Evolutionary conservation across 345 rosid species (phyloP).

Genomic region (Clarkia xantiana): DNA sequence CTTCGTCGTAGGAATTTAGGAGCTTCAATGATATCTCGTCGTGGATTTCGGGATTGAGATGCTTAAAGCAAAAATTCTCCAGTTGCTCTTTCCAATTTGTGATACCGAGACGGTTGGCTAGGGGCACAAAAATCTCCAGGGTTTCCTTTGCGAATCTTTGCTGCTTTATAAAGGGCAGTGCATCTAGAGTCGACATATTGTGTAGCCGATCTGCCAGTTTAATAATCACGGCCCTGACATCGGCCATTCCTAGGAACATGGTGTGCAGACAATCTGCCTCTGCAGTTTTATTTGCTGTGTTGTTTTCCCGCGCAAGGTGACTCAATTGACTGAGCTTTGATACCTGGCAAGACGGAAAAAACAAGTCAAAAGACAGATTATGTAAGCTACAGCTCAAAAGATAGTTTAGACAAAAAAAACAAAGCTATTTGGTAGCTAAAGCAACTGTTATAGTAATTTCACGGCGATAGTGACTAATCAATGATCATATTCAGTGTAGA

Average conservation of each 20-base stretch:
- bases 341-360: slow-evolving; percentile 25
- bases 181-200: slow-evolving; percentile 87
- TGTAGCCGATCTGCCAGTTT: slow-evolving; percentile 94
- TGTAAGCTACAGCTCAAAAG: too few species aligned
- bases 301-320: slow-evolving; percentile 86
- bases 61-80: slow-evolving; percentile 79
- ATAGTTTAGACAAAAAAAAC: neutral
- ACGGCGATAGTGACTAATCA: too few species aligned
- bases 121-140: slow-evolving; percentile 70
- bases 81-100: slow-evolving; percentile 84
- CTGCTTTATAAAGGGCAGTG: slow-evolving; percentile 57
- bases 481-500: too few species aligned
- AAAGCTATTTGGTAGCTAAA: too few species aligned
- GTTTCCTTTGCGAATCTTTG: slow-evolving; percentile 94
- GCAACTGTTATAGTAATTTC: too few species aligned
- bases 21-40: slow-evolving; percentile 55
- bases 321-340: slow-evolving; percentile 91
- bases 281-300: slow-evolving; percentile 64
- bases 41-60: slow-evolving; percentile 67
- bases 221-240: slow-evolving; percentile 91
- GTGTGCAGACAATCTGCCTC: slow-evolving; percentile 94
- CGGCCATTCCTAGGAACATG: slow-evolving; percentile 91
- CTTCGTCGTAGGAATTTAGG: slow-evolving; percentile 55
- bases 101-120: slow-evolving; percentile 83
- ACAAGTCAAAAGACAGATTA: neutral